Conservation (phyloP, 2,329 filamentous ascomycete genomes). For the Ophiocordyceps sinensis region DNA sequence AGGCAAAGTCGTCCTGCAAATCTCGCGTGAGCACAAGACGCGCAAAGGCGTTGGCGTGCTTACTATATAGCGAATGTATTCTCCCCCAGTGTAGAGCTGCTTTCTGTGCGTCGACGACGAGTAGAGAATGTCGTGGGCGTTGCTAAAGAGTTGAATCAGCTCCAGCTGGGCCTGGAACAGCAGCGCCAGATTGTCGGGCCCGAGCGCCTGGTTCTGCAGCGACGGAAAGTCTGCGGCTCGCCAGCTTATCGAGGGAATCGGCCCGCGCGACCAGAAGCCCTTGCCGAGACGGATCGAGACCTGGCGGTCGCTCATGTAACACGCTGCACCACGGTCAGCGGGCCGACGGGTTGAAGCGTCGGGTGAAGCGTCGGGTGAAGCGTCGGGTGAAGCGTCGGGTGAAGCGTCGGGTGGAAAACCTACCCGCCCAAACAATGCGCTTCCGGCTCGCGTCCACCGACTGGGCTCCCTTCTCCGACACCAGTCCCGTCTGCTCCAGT, state of each 20-base stretch:
- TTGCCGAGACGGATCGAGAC: constrained; percentile 59
- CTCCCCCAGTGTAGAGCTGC: constrained; percentile 54
- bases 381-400: no score
- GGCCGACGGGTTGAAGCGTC: neutral
- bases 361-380: no score
- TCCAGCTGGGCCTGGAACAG: constrained; percentile 60
- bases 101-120: constrained; percentile 56
- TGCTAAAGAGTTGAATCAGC: constrained; percentile 57
- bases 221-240: constrained; percentile 54
- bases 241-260: constrained; percentile 50
- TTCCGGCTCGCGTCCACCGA: constrained; percentile 46
- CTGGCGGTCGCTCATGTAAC: constrained; percentile 52
- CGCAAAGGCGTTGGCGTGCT: constrained; percentile 1
- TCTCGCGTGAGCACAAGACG: neutral
- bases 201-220: constrained; percentile 39
- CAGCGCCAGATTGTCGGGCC: constrained; percentile 51
- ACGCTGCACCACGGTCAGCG: constrained; percentile 20
- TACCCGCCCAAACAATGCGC: constrained; percentile 51
- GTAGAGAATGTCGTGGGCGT: constrained; percentile 60
- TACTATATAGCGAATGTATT: constrained; percentile 57
- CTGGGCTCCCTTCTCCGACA: constrained; percentile 43
- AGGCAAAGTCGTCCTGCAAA: constrained; percentile 48
- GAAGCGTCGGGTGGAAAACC: constrained; percentile 1
- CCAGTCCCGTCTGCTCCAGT: constrained; percentile 53
- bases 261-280: constrained; percentile 60